Percentiles rank a stretch among this genome's conserved stretches.
Evolutionary conservation across 129 eudicot genomes (phyloP).

Genomic region (Flaveria linearis): DNA sequence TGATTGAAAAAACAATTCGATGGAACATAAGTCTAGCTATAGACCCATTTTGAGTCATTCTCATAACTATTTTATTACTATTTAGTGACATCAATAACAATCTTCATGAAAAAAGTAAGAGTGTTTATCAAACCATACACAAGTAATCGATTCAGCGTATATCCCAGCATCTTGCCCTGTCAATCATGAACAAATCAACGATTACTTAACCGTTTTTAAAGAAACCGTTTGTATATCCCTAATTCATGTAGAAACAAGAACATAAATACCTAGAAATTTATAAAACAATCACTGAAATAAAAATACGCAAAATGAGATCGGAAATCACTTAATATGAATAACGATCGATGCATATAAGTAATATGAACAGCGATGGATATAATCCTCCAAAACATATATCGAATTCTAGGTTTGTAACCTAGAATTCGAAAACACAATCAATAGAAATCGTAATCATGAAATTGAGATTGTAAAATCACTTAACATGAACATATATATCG

Average conservation of each 20-base stretch:
- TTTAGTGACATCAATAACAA: too few relatives aligned
- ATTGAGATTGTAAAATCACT: not conserved
- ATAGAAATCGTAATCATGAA: not conserved
- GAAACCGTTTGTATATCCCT: not conserved
- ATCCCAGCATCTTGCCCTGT: conserved; percentile 87
- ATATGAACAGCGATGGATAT: too few relatives aligned
- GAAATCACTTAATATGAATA: too few relatives aligned
- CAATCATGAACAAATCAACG: not conserved
- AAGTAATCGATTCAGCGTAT: conserved; percentile 70
- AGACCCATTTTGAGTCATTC: too few relatives aligned
- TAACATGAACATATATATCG: too few relatives aligned
- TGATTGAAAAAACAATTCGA: not conserved
- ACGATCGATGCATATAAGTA: too few relatives aligned
- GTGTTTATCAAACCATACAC: conserved; percentile 50
- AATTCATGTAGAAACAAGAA: not conserved
- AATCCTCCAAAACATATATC: too few relatives aligned
- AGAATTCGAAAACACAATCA: not conserved
- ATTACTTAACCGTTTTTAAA: too few relatives aligned
- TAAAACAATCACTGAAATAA: too few relatives aligned
- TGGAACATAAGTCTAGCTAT: not conserved
- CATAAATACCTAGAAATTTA: not conserved
- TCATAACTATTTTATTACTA: too few relatives aligned
- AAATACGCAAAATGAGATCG: too few relatives aligned
- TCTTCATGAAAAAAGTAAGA: not conserved
- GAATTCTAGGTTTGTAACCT: too few relatives aligned